Conservation (phyloP, 768 basidiomycete genomes). For the Chalciporus sphaerocephalus region DNA sequence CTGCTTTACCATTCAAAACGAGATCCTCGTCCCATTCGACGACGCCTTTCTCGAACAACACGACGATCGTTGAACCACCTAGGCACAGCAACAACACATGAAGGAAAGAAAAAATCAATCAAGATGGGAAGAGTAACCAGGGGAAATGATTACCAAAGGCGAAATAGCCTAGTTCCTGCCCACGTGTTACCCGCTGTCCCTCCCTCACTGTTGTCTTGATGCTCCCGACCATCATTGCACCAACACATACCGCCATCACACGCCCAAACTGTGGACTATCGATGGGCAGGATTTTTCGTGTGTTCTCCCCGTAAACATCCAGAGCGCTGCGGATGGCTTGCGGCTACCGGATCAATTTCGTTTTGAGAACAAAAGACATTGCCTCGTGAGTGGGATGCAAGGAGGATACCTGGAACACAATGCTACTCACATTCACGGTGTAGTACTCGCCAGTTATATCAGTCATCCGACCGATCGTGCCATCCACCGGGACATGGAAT, state of each 20-base stretch:
- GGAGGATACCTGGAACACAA: not conserved
- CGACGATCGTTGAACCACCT: conserved; percentile 92
- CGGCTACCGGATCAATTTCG: conserved; percentile 49
- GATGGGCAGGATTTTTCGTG: conserved; percentile 87
- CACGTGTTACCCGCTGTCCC: conserved; percentile 73
- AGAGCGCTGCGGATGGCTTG: conserved; percentile 89
- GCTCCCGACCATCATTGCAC: conserved; percentile 94
- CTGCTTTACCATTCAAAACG: conserved; percentile 74
- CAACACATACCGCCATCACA: conserved; percentile 88
- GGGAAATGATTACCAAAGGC: conserved; percentile 69
- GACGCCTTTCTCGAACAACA: conserved; percentile 79
- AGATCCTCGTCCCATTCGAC: conserved; percentile 93
- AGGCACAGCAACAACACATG: not conserved
- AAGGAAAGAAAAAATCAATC: too few relatives aligned
- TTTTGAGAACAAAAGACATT: too few relatives aligned
- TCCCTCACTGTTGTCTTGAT: conserved; percentile 85
- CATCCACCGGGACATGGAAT: conserved; percentile 86
- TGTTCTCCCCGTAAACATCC: conserved; percentile 95
- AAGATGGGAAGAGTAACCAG: not conserved
- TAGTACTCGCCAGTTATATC: conserved; percentile 91
- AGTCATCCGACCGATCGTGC: conserved; percentile 75
- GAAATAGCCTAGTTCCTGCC: conserved; percentile 92
- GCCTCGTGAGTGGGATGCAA: not conserved
- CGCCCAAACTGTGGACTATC: conserved; percentile 85
- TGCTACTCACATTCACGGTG: conserved; percentile 75